Base-by-base conservation (phyloP, 192 early-diverging fungal species). In the Paraglomus occultum region DNA sequence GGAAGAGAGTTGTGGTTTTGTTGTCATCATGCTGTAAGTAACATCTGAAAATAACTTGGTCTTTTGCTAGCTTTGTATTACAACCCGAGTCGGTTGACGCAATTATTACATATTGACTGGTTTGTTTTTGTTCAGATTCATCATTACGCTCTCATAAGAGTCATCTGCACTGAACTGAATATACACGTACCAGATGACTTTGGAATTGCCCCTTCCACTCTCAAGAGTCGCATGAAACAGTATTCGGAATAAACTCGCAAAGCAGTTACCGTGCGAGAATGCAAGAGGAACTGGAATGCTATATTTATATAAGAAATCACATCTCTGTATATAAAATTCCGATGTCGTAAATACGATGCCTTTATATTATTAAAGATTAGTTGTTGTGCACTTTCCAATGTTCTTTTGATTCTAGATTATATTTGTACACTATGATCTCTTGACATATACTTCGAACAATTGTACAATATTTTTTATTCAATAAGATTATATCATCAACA, bases 1-100 rank as follows among this genome's bases (percentile, higher is more conserved):
- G 83, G 83, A 1, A 71, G 84, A 44, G 84, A 86, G 64, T 76
- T 86, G 20, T 86, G 83, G 79, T 86, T 80, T 70, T 84, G 84
- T 50, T 82, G 79, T 76, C 71, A 80, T 39, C 84, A 86, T 71
- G 82, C 84, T 11, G 84, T 85, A 83, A 80, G 71, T 71, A 9
- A 43, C n/a, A 23, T 65, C 11, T 22, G 48, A 20, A 31, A 31
- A 4, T 22, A 31, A 47, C 6, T 44, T 20, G 0, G 18, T 18
- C 6, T 15, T 31, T 60, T 40, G 38, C 50, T 49, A 62, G 8
- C 6, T 40, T 63, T 17, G 7, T 57, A 5, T 12, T 46, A 39
- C 47, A 46, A 14, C 10, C 65, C 42, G 46, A 8, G 31, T 61
- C 23, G 23, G 45, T 43, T 61, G 59, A 38, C 59, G 46, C 38